phyloP scores from a whole-genome alignment of 768 basidiomycete species.

The Boletus huronensis region DNA sequence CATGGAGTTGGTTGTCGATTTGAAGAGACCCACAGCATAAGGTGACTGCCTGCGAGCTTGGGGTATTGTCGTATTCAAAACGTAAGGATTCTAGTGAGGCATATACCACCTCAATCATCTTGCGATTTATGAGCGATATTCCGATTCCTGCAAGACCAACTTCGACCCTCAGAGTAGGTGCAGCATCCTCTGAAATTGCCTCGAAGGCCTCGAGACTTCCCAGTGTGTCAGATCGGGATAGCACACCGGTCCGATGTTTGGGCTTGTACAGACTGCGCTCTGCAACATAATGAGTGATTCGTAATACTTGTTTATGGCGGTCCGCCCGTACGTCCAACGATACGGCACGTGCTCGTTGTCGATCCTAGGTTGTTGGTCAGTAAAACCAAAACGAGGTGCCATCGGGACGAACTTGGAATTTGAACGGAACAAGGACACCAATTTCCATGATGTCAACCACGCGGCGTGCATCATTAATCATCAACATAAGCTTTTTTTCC shows the following conservation, averaged over 20 bases:
- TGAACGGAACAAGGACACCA: constrained; percentile 86
- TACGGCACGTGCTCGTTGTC: constrained; percentile 58
- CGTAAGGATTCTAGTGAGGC: constrained; percentile 73
- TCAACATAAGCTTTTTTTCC: constrained; percentile 74
- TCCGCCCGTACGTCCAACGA: constrained; percentile 94
- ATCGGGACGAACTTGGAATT: constrained; percentile 57
- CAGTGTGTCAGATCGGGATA: constrained; percentile 65
- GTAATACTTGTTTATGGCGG: constrained; percentile 76
- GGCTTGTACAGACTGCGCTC: constrained; percentile 88
- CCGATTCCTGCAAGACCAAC: constrained; percentile 89
- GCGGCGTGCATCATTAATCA: constrained; percentile 57
- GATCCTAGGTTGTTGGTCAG: constrained; percentile 37
- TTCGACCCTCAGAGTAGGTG: constrained; percentile 60
- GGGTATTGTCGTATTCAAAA: constrained; percentile 80
- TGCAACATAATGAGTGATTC: constrained; percentile 83
- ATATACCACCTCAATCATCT: constrained; percentile 87
- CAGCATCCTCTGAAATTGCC: constrained; percentile 71
- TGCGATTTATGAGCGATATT: constrained; percentile 84
- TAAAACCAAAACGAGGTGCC: background rate
- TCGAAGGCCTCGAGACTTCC: constrained; percentile 77
- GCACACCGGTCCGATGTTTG: constrained; percentile 43
- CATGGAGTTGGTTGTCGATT: constrained; percentile 96
- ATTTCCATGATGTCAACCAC: constrained; percentile 93
- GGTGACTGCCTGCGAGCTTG: constrained; percentile 74
- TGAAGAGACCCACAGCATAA: constrained; percentile 85